A percentile compares a stretch with the other conserved stretches of the same genome.
phyloP scores from a whole-genome alignment of 2,329 filamentous ascomycete genomes.

The Triangularia verruculosa region DNA sequence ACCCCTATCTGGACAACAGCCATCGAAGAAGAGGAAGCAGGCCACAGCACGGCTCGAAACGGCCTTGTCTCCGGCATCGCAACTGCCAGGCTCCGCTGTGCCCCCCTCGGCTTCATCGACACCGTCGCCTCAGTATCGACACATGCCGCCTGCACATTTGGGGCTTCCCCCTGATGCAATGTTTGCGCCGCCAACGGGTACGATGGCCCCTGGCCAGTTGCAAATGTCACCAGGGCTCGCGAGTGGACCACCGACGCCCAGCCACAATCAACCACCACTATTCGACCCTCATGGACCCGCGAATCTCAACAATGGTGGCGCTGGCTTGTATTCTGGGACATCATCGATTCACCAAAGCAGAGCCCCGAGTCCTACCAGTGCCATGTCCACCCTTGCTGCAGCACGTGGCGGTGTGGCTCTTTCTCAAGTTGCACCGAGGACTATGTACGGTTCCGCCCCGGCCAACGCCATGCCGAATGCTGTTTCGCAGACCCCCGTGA shows the following conservation, averaged over 20 bases:
- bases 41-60: not conserved
- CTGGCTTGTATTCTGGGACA: constrained; percentile 59
- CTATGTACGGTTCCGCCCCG: constrained; percentile 27
- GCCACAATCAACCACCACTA: not conserved
- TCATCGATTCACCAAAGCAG: constrained; percentile 72
- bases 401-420: not conserved
- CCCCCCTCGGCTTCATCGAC: not conserved
- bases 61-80: constrained; percentile 39
- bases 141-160: not conserved
- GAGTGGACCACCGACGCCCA: not conserved
- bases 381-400: not conserved
- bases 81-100: not conserved
- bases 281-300: not conserved
- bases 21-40: constrained; percentile 75
- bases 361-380: constrained; percentile 61
- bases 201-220: not conserved
- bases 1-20: not conserved
- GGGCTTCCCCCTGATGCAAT: not conserved
- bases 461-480: constrained; percentile 47
- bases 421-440: not conserved
- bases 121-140: not conserved
- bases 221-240: not conserved
- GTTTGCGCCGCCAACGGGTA: not conserved
- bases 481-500: constrained; percentile 35
- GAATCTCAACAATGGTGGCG: not conserved